Conservation (phyloP, 2,329 filamentous ascomycete genomes). For the Fonsecaea monophora region DNA sequence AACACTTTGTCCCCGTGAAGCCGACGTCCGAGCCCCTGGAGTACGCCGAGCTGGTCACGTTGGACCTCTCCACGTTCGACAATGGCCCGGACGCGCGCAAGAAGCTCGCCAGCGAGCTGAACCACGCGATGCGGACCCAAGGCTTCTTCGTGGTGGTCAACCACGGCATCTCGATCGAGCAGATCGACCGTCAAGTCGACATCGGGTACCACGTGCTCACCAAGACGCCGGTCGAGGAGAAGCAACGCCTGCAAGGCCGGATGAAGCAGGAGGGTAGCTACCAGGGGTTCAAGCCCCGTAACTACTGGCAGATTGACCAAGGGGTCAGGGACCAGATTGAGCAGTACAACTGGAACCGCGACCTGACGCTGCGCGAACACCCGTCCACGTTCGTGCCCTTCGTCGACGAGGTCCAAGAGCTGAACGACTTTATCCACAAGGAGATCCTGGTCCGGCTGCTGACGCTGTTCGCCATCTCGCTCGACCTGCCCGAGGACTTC, state of each 20-base stretch:
- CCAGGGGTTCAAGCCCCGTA: conserved; percentile 62
- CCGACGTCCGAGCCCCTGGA: conserved; percentile 8
- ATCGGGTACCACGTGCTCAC: conserved; percentile 65
- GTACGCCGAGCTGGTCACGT: conserved; percentile 12
- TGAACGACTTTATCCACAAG: conserved; percentile 47
- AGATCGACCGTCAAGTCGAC: conserved; percentile 67
- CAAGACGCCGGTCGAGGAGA: conserved; percentile 64
- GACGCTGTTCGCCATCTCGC: conserved; percentile 65
- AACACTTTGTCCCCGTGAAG: conserved; percentile 8
- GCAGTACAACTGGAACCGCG: conserved; percentile 12
- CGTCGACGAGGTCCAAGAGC: conserved; percentile 63
- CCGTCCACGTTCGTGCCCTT: conserved; percentile 47
- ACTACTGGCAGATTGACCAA: conserved; percentile 41
- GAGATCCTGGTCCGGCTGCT: conserved; percentile 50
- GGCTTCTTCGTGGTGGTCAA: conserved; percentile 70
- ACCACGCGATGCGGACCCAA: conserved; percentile 13
- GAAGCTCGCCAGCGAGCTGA: conserved; percentile 8
- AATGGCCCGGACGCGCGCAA: not conserved
- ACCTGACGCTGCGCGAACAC: conserved; percentile 10
- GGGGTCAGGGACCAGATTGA: conserved; percentile 17
- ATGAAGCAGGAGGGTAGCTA: conserved; percentile 62
- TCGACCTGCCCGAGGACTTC: conserved; percentile 66
- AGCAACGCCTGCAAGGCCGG: conserved; percentile 56
- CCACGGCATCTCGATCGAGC: conserved; percentile 65
- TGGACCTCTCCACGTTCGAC: conserved; percentile 12